A percentile compares a stretch with the other conserved stretches of the same genome.
These are phyloP conservation scores for Marasmius sp. DNA, from an alignment of 1,284 basidiomycete species.

Conservation along the genomic window DNA sequence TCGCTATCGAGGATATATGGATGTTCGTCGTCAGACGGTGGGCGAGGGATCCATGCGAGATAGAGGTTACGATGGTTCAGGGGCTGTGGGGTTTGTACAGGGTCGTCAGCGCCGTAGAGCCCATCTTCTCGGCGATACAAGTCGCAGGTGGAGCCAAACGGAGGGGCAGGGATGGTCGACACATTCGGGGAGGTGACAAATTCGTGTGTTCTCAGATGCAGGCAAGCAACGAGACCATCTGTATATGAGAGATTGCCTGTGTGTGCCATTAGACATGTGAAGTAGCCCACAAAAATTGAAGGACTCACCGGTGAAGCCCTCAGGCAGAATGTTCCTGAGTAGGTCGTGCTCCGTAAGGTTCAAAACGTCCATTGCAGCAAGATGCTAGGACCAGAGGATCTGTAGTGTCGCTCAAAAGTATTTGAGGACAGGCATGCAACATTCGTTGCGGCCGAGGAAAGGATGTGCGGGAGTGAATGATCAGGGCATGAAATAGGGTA, in stretches of 20 bases:
- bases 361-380: too few relatives aligned
- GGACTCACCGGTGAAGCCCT: background rate
- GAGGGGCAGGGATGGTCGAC: slow-evolving; percentile 2
- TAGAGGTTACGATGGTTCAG: background rate
- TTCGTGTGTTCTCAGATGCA: background rate
- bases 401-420: too few relatives aligned
- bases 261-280: background rate
- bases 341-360: background rate
- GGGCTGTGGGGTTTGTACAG: background rate
- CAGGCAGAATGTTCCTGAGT: background rate
- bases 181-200: slow-evolving; percentile 8
- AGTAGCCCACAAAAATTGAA: background rate
- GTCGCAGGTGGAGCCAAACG: slow-evolving; percentile 2
- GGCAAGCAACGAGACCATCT: background rate
- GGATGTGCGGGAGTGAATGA: too few relatives aligned
- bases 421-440: too few relatives aligned
- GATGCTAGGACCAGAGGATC: too few relatives aligned
- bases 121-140: slow-evolving; percentile 4
- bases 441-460: too few relatives aligned
- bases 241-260: background rate
- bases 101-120: slow-evolving; percentile 3
- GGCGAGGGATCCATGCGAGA: background rate
- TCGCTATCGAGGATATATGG: background rate
- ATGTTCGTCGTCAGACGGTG: background rate
- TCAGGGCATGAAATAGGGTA: too few relatives aligned